Base-by-base conservation (phyloP, 345 rosid genomes). In the rapeseed (Brassica napus) region DNA sequence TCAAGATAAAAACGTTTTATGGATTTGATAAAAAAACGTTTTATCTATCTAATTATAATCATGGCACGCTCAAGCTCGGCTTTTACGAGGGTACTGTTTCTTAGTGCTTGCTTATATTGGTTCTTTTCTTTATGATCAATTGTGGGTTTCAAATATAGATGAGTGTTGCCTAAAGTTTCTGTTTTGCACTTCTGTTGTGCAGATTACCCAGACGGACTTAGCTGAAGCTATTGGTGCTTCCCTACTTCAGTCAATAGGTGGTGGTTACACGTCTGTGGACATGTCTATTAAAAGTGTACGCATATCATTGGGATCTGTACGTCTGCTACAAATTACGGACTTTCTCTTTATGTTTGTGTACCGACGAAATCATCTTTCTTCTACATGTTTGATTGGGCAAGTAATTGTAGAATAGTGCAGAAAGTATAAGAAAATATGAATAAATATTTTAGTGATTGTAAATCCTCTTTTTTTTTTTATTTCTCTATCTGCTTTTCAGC, bases 141-240 rank as follows among this genome's bases (percentile, higher is more conserved):
- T 32, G 35, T 32, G 6, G 7, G 44, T 37, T 37, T 8, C 44
- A 37, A 8, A 37, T 37, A 26, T 55, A 24, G 35, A 31, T 74
- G 23, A 26, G 31, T 18, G 59, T 64, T 63, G 23, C 31, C 49
- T 80, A 63, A 69, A 52, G 16, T 18, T 57, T 63, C 21, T 8
- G 21, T 54, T 18, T 2, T 69, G 55, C 35, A 26, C 10, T 74
- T 80, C 28, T 26, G 54, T 5, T 63, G 37, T 86, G 92, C 92
- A 94, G 97, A 21, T 21, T 83, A 87, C 90, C 66, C 61, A 74
- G 80, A 94, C 98, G 35, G 91, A 89, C 9, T 65, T 92, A 91
- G 88, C 57, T 24, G 71, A 26, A 76, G 24, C 49, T 64, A 32
- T 84, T 18, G 70, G 15, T 24, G 1, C 81, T 32, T 74, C 74